phyloP scores from a whole-genome alignment of 129 eudicot species.

The Artemisia argyi region DNA sequence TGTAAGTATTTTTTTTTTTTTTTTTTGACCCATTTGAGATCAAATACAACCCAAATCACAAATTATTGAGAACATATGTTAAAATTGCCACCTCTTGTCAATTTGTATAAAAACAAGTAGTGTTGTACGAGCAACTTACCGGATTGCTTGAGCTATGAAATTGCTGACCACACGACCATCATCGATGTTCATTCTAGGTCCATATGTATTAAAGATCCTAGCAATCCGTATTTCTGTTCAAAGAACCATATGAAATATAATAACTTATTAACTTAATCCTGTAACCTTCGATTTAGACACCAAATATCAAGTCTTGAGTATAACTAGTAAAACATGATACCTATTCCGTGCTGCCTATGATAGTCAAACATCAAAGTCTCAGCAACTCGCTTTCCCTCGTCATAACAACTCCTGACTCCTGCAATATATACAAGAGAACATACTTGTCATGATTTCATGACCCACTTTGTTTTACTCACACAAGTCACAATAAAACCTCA shows the following conservation, averaged over 20 bases:
- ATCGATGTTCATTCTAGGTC: conserved; percentile 91
- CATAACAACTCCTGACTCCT: conserved; percentile 95
- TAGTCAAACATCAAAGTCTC: conserved; percentile 94
- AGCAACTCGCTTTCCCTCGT: conserved; percentile 92
- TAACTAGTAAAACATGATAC: conserved; percentile 22
- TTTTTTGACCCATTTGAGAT: background rate
- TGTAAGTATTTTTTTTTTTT: background rate
- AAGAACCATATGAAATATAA: background rate
- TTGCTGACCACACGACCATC: conserved; percentile 93
- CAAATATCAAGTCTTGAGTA: background rate
- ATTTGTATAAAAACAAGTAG: background rate
- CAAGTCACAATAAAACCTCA: background rate
- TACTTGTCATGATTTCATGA: conserved; percentile 18
- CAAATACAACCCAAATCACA: background rate
- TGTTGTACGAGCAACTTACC: conserved; percentile 39
- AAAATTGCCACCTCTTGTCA: background rate
- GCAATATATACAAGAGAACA: conserved; percentile 16
- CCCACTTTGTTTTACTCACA: background rate
- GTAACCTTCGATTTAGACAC: background rate
- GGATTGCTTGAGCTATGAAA: conserved; percentile 86
- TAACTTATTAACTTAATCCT: conserved; percentile 5
- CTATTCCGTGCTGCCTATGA: conserved; percentile 82
- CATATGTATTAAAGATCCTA: conserved; percentile 87
- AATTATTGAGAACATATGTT: background rate
- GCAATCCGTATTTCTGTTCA: conserved; percentile 78